Percentiles rank a stretch among this genome's conserved stretches.
Evolutionary conservation across 2,329 filamentous ascomycete species (phyloP).

Genomic region (Sporothrix dimorphospora): DNA sequence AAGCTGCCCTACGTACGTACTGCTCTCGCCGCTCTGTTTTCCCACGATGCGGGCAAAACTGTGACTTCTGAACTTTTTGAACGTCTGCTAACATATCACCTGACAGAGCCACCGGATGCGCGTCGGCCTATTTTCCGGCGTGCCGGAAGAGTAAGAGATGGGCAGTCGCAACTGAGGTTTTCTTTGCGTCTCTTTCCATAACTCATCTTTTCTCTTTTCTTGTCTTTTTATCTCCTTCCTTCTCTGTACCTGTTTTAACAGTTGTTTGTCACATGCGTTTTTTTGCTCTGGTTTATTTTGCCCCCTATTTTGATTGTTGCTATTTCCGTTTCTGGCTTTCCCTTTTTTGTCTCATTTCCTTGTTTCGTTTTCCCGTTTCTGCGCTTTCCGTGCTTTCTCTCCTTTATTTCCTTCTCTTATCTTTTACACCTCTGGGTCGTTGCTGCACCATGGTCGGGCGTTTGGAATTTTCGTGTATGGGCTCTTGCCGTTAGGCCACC

Average conservation of each 20-base stretch:
- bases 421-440: conserved; percentile 12
- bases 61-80: not conserved
- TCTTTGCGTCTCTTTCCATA: conserved; percentile 1
- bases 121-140: conserved; percentile 72
- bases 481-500: conserved; percentile 3
- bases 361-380: not conserved
- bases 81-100: conserved; percentile 37
- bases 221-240: conserved; percentile 10
- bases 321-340: conserved; percentile 21
- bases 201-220: conserved; percentile 4
- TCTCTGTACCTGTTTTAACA: conserved; percentile 19
- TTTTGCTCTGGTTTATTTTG: conserved; percentile 15
- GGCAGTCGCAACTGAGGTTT: not conserved
- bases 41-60: too few species aligned
- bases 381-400: conserved; percentile 8
- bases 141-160: conserved; percentile 59
- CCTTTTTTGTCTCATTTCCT: conserved; percentile 12
- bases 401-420: not conserved
- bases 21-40: too few species aligned
- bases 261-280: conserved; percentile 1
- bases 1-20: conserved; percentile 87
- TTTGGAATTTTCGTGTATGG: conserved; percentile 28
- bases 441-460: conserved; percentile 31
- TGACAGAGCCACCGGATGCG: conserved; percentile 76
- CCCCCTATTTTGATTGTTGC: conserved; percentile 14